Base-by-base conservation (phyloP, 2,329 filamentous ascomycete genomes). In the Colletotrichum sp. region DNA sequence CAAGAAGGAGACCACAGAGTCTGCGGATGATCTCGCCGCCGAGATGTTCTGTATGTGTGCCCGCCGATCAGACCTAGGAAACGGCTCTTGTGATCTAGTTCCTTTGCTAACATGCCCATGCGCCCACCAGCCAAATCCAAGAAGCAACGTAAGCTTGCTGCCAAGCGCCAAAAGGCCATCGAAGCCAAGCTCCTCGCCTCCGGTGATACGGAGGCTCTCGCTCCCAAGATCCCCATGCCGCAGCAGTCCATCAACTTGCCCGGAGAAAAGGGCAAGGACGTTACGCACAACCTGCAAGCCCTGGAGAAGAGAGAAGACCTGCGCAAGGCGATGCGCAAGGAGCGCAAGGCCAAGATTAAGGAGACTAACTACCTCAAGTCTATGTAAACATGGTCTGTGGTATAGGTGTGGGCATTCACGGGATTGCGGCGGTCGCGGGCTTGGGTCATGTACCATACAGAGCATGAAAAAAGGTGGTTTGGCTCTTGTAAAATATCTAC, bases 341-440 rank as follows among this genome's bases (percentile, higher is more conserved):
- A 95, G 87, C 89, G 95, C 83, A 92, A 93, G 85, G 91, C 90
- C 75, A 91, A 90, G 85, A 97, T 97, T 82, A 96, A 96, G 91
- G 95, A 97, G 89, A 86, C 86, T 83, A 97, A 97, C 87, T 97
- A 96, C 90, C 90, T 97, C 85, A 95, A 94, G 90, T 91, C 92
- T 59, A 95, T 96, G 94, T 92, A 88, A 87, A 79, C 8, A 26
- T 68, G 22, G 59, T 30, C 52, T 36, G 18, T 18, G 32, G 18
- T 22, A 8, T 5, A 22, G 44, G n/a, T 52, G 44, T 52, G 44
- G 10, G n/a, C 18, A 52, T 26, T 55, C 13, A 28, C 63, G 22
- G n/a, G 52, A 18, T 15, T 36, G 32, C 39, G 30, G 72, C 24
- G 30, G 52, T 24, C 5, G 26, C 63, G 18, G 30, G 10, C 34